Evolutionary conservation across 208 protist genomes (phyloP).

Genomic region (Balamuthia mandrillaris): DNA sequence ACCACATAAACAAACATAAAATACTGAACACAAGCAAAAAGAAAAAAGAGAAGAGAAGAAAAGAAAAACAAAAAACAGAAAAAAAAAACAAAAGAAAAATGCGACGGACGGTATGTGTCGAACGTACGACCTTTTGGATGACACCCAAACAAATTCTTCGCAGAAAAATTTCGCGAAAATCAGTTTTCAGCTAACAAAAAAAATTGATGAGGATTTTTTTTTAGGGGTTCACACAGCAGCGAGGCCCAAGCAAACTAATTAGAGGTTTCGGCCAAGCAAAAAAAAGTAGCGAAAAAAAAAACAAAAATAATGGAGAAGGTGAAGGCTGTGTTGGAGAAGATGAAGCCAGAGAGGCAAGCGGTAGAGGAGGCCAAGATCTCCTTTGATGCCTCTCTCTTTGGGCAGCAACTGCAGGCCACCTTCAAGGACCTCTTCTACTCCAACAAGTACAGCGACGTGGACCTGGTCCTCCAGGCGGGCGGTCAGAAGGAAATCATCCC

Average conservation of each 20-base stretch:
- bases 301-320: no score
- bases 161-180: neutral
- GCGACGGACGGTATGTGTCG: neutral
- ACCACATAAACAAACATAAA: neutral
- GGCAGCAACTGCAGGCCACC: neutral
- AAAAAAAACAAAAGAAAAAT: neutral
- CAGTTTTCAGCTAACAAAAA: neutral
- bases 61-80: neutral
- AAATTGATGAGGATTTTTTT: neutral
- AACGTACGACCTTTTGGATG: neutral
- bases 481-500: neutral
- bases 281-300: no score
- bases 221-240: neutral
- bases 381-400: conserved; percentile 4
- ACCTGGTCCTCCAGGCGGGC: neutral
- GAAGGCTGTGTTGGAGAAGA: no score
- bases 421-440: conserved; percentile 28
- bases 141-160: neutral
- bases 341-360: no score
- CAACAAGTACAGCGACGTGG: conserved; percentile 14
- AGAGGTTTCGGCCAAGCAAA: no score
- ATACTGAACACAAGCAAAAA: neutral
- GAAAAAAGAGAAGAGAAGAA: neutral
- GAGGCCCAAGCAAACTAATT: no score
- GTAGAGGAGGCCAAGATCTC: no score